Base-by-base conservation (phyloP, 2,329 filamentous ascomycete species). In the Botryotinia globosa region DNA sequence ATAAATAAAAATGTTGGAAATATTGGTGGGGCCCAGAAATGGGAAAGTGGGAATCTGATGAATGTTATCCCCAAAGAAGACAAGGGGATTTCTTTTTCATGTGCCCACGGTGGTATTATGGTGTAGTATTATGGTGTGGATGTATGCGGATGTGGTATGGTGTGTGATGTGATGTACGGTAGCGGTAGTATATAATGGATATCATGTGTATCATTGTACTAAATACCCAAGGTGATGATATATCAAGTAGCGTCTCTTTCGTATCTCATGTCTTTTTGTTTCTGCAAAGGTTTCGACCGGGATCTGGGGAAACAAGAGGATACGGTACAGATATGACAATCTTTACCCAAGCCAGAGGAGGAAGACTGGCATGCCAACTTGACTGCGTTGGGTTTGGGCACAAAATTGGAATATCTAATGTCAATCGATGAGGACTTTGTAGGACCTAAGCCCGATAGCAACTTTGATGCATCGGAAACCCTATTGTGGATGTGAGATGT, bases 1-100 rank as follows among this genome's bases (percentile, higher is more conserved):
- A n/a, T n/a, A n/a, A n/a, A n/a, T n/a, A n/a, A 51, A 61, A 61
- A 61, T 61, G 58, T 61, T 61, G 58, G 58, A 61, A 61, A 22
- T 39, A n/a, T 39, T 25, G 25, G 32, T n/a, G 61, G 61, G 61
- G 25, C 37, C 20, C 14, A 37, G 7, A 44, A 29, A 63, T 62
- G 59, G 59, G 59, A 39, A 62, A 62, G 59, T 58, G 34, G 59
- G 34, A 39, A 39, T 62, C 16, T 51, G 48, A n/a, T 51, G 48
- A 51, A 51, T 51, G 16, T 62, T 51, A 51, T 62, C 25, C 37
- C 22, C n/a, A 18, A 37, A 62, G 37, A 7, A 39, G n/a, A 62
- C 59, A 42, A 63, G 61, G 61, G 25, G n/a, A n/a, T n/a, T n/a
- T n/a, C n/a, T n/a, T n/a, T n/a, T n/a, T n/a, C n/a, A n/a, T 39